phyloP scores from a whole-genome alignment of 116 monocot species.

The Posidonia oceanica region DNA sequence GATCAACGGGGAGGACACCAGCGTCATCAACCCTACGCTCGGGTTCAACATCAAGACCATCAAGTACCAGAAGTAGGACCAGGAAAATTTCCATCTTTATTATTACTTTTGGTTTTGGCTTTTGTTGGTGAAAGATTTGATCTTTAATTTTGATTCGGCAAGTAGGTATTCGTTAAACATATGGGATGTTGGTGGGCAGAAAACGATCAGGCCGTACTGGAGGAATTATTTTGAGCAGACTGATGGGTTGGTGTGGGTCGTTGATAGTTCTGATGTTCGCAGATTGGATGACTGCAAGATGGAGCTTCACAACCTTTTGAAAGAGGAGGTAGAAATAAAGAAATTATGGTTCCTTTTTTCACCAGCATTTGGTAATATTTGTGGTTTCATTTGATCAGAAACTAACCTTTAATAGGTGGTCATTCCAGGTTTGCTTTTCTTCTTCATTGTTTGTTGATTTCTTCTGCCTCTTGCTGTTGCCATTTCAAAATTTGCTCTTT shows the following conservation, averaged over 20 bases:
- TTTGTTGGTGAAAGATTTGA: too few species aligned
- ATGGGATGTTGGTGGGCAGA: constrained; percentile 99
- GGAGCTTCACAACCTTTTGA: constrained; percentile 84
- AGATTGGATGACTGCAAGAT: constrained; percentile 75
- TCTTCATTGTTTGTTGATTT: too few species aligned
- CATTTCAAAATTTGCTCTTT: too few species aligned
- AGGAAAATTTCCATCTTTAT: background rate
- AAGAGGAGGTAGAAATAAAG: constrained; percentile 56
- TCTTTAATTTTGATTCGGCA: background rate
- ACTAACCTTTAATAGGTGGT: too few species aligned
- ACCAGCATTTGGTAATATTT: too few species aligned
- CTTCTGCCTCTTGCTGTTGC: too few species aligned
- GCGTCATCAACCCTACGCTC: constrained; percentile 88
- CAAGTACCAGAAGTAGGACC: constrained; percentile 63
- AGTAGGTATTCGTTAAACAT: constrained; percentile 76
- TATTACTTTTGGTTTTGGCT: background rate
- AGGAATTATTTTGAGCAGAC: constrained; percentile 98
- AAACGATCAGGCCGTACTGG: constrained; percentile 93
- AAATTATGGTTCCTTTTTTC: too few species aligned
- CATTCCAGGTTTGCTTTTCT: too few species aligned
- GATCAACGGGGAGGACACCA: constrained; percentile 93
- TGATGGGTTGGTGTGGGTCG: constrained; percentile 94
- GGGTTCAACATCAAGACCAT: constrained; percentile 99
- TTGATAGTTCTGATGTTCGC: constrained; percentile 85
- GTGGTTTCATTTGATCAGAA: too few species aligned